Conservation (phyloP, 305 asterid genomes). For the Euphrasia arctica region DNA sequence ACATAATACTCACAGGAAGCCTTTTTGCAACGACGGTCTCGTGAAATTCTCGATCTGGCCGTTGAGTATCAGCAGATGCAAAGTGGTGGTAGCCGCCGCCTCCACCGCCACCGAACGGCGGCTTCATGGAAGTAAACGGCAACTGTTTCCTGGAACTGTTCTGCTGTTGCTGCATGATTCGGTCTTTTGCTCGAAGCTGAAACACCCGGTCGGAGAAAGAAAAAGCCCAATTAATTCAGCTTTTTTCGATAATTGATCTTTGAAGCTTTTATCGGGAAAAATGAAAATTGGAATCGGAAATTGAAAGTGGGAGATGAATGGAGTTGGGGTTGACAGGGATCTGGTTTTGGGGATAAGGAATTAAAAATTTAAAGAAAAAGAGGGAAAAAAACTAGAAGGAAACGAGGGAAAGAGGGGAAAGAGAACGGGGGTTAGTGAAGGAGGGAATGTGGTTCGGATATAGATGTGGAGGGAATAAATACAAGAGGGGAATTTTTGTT, state of each 20-base stretch:
- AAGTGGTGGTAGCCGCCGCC: slow-evolving; percentile 66
- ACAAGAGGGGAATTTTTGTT: too few species aligned
- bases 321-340: slow-evolving; percentile 35
- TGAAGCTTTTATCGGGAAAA: slow-evolving; percentile 10
- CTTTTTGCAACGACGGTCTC: slow-evolving; percentile 64
- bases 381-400: slow-evolving; percentile 28
- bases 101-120: slow-evolving; percentile 64
- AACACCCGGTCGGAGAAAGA: slow-evolving; percentile 17
- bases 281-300: slow-evolving; percentile 6
- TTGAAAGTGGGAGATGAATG: slow-evolving; percentile 27
- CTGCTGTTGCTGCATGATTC: slow-evolving; percentile 47
- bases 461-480: slow-evolving; percentile 75
- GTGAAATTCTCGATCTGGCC: slow-evolving; percentile 39
- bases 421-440: slow-evolving; percentile 26
- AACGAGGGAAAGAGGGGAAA: slow-evolving; percentile 50
- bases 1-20: slow-evolving; percentile 55
- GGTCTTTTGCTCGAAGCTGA: slow-evolving; percentile 31
- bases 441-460: slow-evolving; percentile 89
- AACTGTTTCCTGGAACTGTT: slow-evolving; percentile 57
- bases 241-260: slow-evolving; percentile 23
- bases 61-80: slow-evolving; percentile 40
- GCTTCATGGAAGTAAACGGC: slow-evolving; percentile 61
- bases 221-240: slow-evolving; percentile 14
- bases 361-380: neutral
- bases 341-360: slow-evolving; percentile 35